Conservation (phyloP, 495 filamentous ascomycete species). For the Glarea lozoyensis region DNA sequence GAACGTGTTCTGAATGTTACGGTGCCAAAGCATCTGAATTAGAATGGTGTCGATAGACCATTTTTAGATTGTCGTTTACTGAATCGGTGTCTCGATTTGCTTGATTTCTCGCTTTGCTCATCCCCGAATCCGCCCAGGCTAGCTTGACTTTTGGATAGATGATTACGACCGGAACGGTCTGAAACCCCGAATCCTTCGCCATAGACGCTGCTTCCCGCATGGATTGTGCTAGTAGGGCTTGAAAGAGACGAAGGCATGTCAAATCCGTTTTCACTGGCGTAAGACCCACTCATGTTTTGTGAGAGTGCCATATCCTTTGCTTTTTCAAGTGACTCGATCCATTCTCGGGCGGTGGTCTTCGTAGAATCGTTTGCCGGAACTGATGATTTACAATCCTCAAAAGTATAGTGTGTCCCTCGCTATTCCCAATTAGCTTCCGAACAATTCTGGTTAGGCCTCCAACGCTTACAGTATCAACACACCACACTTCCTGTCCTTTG, state of each 20-base stretch:
- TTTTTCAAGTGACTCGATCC: slow-evolving; percentile 75
- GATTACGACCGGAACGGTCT: slow-evolving; percentile 41
- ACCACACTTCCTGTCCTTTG: slow-evolving; percentile 81
- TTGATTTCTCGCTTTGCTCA: slow-evolving; percentile 37
- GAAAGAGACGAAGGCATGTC: slow-evolving; percentile 65
- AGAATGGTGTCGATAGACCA: slow-evolving; percentile 77
- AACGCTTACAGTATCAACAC: slow-evolving; percentile 75
- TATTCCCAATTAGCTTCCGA: slow-evolving; percentile 25
- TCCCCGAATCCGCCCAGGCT: slow-evolving; percentile 31
- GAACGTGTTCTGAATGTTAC: not conserved
- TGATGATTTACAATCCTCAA: slow-evolving; percentile 79
- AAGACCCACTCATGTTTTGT: slow-evolving; percentile 56
- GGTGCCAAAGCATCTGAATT: not conserved
- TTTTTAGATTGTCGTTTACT: slow-evolving; percentile 86
- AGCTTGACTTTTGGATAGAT: slow-evolving; percentile 44
- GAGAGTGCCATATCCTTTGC: slow-evolving; percentile 73
- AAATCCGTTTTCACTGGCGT: slow-evolving; percentile 60
- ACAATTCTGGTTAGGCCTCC: not conserved
- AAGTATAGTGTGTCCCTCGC: slow-evolving; percentile 85
- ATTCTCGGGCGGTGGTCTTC: slow-evolving; percentile 63
- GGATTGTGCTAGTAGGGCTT: slow-evolving; percentile 65
- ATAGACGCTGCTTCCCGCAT: slow-evolving; percentile 29
- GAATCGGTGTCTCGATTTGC: slow-evolving; percentile 63
- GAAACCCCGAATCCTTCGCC: slow-evolving; percentile 31
- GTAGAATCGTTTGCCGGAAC: slow-evolving; percentile 23